Evolutionary conservation across 2,329 filamentous ascomycete species (phyloP).

Genomic region (Emmonsia crescens): DNA sequence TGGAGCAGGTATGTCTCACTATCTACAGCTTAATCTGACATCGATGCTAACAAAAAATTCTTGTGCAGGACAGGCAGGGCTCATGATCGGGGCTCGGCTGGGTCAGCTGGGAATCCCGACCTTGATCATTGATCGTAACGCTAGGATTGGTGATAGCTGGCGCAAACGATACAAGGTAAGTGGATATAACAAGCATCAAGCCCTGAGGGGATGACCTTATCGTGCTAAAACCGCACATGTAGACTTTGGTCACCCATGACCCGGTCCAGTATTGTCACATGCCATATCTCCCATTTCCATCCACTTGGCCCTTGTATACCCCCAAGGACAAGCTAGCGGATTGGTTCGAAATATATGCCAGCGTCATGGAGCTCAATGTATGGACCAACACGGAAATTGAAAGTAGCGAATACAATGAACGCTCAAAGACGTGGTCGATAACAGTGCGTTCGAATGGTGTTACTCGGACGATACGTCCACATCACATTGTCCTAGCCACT

Average conservation of each 20-base stretch:
- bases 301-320: slow-evolving; percentile 35
- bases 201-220: background rate
- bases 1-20: slow-evolving; percentile 25
- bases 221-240: background rate
- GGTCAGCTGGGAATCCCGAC: slow-evolving; percentile 30
- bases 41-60: background rate
- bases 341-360: slow-evolving; percentile 41
- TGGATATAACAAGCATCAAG: background rate
- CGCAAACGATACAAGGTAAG: slow-evolving; percentile 36
- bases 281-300: slow-evolving; percentile 31
- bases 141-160: slow-evolving; percentile 42
- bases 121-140: slow-evolving; percentile 37
- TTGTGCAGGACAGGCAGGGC: slow-evolving; percentile 32
- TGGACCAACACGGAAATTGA: slow-evolving; percentile 33
- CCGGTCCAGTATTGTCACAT: slow-evolving; percentile 31
- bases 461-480: slow-evolving; percentile 23
- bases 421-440: slow-evolving; percentile 30
- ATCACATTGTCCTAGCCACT: slow-evolving; percentile 40
- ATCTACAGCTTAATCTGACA: background rate
- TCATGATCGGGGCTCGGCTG: slow-evolving; percentile 33
- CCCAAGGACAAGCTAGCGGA: slow-evolving; percentile 39
- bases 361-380: slow-evolving; percentile 41
- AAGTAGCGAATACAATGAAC: slow-evolving; percentile 31
- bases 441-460: slow-evolving; percentile 15
- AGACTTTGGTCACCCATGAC: slow-evolving; percentile 32